A percentile compares a stretch with the other conserved stretches of the same genome.
Conservation (phyloP, 2,329 filamentous ascomycete genomes). For the Sarocladium strictum region DNA sequence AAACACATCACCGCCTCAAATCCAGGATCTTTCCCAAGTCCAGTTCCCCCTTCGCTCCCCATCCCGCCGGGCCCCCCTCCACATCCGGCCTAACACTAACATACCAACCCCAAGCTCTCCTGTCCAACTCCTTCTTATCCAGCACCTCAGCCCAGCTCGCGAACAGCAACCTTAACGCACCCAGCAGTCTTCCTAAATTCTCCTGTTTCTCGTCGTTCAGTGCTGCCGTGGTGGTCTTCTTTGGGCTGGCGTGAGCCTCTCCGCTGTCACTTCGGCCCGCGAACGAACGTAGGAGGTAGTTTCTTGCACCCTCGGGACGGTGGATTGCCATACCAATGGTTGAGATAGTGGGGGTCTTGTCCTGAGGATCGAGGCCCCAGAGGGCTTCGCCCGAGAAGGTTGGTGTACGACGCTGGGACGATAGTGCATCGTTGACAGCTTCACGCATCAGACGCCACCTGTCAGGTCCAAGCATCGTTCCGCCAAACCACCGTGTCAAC, state of each 20-base stretch:
- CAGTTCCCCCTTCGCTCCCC: conserved; percentile 74
- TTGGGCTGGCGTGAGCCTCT: conserved; percentile 13
- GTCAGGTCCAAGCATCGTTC: conserved; percentile 54
- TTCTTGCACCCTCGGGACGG: conserved; percentile 61
- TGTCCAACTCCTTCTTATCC: conserved; percentile 61
- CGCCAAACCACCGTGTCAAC: conserved; percentile 57
- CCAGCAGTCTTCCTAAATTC: conserved; percentile 64
- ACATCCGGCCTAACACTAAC: conserved; percentile 70
- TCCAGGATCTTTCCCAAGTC: conserved; percentile 61
- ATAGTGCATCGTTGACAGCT: conserved; percentile 48
- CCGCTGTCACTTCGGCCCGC: conserved; percentile 27
- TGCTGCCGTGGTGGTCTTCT: conserved; percentile 45
- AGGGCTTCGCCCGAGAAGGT: conserved; percentile 44
- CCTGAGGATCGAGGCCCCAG: conserved; percentile 51
- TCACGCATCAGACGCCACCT: conserved; percentile 58
- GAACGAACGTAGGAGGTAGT: conserved; percentile 56
- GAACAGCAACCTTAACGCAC: conserved; percentile 65
- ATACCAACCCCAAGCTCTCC: conserved; percentile 78
- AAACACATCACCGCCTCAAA: conserved; percentile 30
- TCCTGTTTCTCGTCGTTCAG: conserved; percentile 57
- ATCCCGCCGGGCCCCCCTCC: conserved; percentile 66
- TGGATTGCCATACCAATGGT: conserved; percentile 62
- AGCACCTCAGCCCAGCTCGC: conserved; percentile 67
- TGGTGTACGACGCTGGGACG: conserved; percentile 36
- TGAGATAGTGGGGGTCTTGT: conserved; percentile 34